Percentiles rank a stretch among this genome's conserved stretches.
Conservation (phyloP, 1,284 basidiomycete genomes). For the Schizophyllum amplum region DNA sequence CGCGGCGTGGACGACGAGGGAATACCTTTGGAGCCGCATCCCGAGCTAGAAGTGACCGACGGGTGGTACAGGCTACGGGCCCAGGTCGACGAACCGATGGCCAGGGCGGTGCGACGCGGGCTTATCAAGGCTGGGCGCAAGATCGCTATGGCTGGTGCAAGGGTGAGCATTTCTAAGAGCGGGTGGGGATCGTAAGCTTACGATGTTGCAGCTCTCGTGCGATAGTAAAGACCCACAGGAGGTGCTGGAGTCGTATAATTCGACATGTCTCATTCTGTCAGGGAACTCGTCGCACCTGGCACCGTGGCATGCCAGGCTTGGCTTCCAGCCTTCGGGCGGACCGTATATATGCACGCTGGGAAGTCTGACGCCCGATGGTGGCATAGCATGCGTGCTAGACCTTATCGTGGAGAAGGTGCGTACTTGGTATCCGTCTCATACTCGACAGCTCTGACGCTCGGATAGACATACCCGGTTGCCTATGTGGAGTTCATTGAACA, state of each 20-base stretch:
- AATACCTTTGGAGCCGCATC: slow-evolving; percentile 27
- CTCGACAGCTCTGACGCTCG: slow-evolving; percentile 19
- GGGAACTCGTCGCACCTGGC: slow-evolving; percentile 86
- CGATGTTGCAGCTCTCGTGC: slow-evolving; percentile 48
- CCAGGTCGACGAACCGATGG: slow-evolving; percentile 65
- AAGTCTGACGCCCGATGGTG: slow-evolving; percentile 84
- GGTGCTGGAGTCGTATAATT: slow-evolving; percentile 75
- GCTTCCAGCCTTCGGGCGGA: slow-evolving; percentile 41
- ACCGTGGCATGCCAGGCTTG: slow-evolving; percentile 83
- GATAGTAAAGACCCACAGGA: slow-evolving; percentile 74
- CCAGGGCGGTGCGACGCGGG: slow-evolving; percentile 59
- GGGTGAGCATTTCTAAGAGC: slow-evolving; percentile 37
- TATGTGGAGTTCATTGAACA: slow-evolving; percentile 53
- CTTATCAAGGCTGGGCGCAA: slow-evolving; percentile 76
- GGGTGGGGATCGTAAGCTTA: background rate
- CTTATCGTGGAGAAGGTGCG: slow-evolving; percentile 62
- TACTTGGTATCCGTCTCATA: slow-evolving; percentile 18
- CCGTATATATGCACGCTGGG: slow-evolving; percentile 34
- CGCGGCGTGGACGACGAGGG: slow-evolving; percentile 31
- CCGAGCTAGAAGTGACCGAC: slow-evolving; percentile 82
- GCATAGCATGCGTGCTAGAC: slow-evolving; percentile 70
- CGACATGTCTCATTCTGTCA: slow-evolving; percentile 55
- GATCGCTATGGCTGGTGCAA: slow-evolving; percentile 73
- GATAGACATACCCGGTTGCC: slow-evolving; percentile 52
- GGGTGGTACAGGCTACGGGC: slow-evolving; percentile 92